Conservation (phyloP, 1,284 basidiomycete genomes). For the Cryptococcus sp. region DNA sequence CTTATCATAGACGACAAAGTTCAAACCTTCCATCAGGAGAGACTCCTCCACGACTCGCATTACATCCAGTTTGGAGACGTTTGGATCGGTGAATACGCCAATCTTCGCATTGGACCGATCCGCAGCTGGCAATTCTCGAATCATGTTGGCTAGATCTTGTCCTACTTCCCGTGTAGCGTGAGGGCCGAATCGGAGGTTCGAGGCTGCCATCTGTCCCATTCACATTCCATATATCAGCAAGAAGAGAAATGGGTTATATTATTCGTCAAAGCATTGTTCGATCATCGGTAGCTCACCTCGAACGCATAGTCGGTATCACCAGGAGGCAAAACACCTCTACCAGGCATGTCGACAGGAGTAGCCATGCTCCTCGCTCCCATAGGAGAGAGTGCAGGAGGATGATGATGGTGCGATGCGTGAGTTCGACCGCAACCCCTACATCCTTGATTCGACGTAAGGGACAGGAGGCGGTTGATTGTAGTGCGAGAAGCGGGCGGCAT, state of each 20-base stretch:
- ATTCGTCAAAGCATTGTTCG: neutral
- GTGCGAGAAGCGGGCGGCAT: conserved; percentile 46
- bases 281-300: conserved; percentile 62
- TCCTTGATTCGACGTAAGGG: conserved; percentile 41
- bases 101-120: conserved; percentile 61
- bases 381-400: conserved; percentile 8
- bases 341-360: conserved; percentile 71
- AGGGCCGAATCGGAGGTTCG: conserved; percentile 84
- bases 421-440: conserved; percentile 48
- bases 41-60: conserved; percentile 65
- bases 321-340: conserved; percentile 32
- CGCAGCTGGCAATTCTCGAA: conserved; percentile 31
- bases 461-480: conserved; percentile 41
- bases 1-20: conserved; percentile 81
- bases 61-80: conserved; percentile 75
- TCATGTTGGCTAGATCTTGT: conserved; percentile 43
- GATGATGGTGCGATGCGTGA: conserved; percentile 35
- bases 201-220: conserved; percentile 89
- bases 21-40: conserved; percentile 41
- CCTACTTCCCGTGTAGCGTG: conserved; percentile 89
- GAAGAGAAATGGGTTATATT: neutral
- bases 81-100: conserved; percentile 89
- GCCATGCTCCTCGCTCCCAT: conserved; percentile 58
- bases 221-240: conserved; percentile 13
- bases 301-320: conserved; percentile 91